Base-by-base conservation (phyloP, 2,329 filamentous ascomycete genomes). In the Pseudogymnoascus sp. region DNA sequence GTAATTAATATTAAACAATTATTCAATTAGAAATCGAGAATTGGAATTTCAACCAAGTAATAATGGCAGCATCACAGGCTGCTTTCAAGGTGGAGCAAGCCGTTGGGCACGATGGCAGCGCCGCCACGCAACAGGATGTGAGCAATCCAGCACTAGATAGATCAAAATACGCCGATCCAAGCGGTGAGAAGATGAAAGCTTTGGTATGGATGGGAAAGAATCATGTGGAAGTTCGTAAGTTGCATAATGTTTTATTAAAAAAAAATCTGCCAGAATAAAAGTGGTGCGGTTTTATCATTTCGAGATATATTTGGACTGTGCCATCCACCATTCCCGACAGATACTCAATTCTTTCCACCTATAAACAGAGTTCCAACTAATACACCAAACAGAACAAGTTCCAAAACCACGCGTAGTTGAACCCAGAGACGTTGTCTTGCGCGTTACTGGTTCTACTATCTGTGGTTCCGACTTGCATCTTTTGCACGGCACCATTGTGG, bases 181-280 rank as follows among this genome's bases (percentile, higher is more conserved):
- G 59, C 11, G 75, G 74, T 34, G 82, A 86, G 69, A 88, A 76
- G 14, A 95, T 96, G 89, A 89, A 90, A 74, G 92, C 91, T 0
- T 76, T 96, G 12, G 84, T 83, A 1, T 96, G 91, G 91, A 85
- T 89, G 75, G 89, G 89, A 61, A 95, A 93, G 79, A 90, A 92
- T 70, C 84, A 79, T 31, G 90, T 96, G 56, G 77, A 89, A 71
- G 79, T 96, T 16, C 77, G 82, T 85, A 73, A 64, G 75, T 70
- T 14, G 62, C 63, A 25, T 34, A 50, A 61, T 23, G 21, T 3
- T 40, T 31, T 23, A n/a, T n/a, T n/a, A n/a, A n/a, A n/a, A n/a
- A n/a, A n/a, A n/a, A n/a, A n/a, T 60, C 18, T 10, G 21, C 2
- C 14, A n/a, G 0, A 56, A 12, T 34, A 18, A 2, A 18, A 14